These are phyloP conservation scores for Globisporangium perplexum DNA, from an alignment of 352 stramenopile species.

Conservation along the genomic window DNA sequence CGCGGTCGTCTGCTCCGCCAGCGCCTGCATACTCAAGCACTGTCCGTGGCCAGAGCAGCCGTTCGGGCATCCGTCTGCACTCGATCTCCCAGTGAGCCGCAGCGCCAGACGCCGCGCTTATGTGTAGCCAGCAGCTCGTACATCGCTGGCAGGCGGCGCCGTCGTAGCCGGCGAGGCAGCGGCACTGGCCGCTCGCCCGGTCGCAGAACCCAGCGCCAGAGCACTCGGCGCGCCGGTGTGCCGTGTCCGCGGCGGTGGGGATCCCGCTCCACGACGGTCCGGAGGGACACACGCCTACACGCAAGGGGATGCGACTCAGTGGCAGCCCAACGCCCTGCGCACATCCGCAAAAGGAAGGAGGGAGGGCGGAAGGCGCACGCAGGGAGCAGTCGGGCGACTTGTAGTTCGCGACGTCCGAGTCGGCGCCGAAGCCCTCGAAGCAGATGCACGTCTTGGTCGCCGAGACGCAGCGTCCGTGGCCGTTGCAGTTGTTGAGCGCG, in stretches of 20 bases:
- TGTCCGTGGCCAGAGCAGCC: constrained; percentile 67
- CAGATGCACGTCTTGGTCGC: constrained; percentile 83
- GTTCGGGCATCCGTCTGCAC: constrained; percentile 37
- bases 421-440: constrained; percentile 82
- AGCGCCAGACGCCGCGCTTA: not conserved
- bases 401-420: constrained; percentile 76
- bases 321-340: not conserved
- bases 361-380: constrained; percentile 20
- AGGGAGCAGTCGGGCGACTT: constrained; percentile 79
- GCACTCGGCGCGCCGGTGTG: constrained; percentile 46
- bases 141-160: constrained; percentile 66
- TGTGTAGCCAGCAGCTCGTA: constrained; percentile 11
- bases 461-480: constrained; percentile 82
- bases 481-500: constrained; percentile 82
- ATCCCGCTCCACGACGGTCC: constrained; percentile 61
- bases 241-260: constrained; percentile 29
- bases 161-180: constrained; percentile 62
- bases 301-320: not conserved
- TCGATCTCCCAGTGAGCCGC: not conserved
- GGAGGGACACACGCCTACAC: constrained; percentile 55
- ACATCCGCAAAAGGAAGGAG: not conserved
- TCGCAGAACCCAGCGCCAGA: constrained; percentile 65
- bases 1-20: constrained; percentile 36
- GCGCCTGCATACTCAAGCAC: constrained; percentile 61
- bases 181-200: constrained; percentile 44